Percentiles rank a stretch among this genome's conserved stretches.
These are phyloP conservation scores for Euclidium syriacum DNA, from an alignment of 345 rosid genomes.

Conservation along the genomic window DNA sequence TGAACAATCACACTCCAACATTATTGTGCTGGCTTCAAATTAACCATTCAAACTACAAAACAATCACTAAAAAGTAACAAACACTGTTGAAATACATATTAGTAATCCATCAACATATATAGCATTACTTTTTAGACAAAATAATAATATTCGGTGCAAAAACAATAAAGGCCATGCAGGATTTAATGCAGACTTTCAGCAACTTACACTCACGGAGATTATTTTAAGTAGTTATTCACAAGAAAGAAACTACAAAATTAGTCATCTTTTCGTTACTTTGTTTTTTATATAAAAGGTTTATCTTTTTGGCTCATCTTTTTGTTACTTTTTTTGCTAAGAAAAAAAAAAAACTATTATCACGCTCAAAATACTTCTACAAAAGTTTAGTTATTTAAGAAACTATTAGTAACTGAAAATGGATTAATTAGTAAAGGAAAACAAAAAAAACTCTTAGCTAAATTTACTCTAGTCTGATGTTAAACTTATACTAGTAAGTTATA, in stretches of 20 bases:
- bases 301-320: no score
- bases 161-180: not conserved
- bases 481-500: no score
- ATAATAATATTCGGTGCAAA: not conserved
- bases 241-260: not conserved
- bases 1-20: not conserved
- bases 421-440: not conserved
- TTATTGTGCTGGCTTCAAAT: not conserved
- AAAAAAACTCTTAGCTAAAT: not conserved
- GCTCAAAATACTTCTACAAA: no score
- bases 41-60: not conserved
- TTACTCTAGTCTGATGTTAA: not conserved
- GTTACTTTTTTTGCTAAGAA: no score
- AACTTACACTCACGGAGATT: not conserved
- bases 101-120: not conserved
- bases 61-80: not conserved
- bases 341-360: no score
- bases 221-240: not conserved
- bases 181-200: conserved; percentile 12
- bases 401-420: not conserved
- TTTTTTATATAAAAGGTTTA: no score
- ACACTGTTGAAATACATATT: not conserved
- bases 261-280: not conserved
- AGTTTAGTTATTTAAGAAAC: no score
- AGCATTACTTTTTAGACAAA: not conserved